phyloP scores from a whole-genome alignment of 129 eudicot genomes.

The Rutidosis leptorrhynchoides region DNA sequence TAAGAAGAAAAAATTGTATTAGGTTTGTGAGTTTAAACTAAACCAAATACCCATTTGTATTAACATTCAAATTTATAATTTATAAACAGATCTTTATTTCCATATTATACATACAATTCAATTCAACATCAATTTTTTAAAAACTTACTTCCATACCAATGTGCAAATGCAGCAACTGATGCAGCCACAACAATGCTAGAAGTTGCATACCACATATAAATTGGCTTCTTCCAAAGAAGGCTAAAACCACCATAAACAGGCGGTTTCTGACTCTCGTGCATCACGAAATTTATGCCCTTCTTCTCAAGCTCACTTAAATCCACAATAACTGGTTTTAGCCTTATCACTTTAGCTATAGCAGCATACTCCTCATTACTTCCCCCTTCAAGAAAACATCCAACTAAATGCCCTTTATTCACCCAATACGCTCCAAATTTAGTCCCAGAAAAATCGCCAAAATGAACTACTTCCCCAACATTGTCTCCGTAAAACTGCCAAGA shows the following conservation, averaged over 20 bases:
- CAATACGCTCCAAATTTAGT: conserved; percentile 76
- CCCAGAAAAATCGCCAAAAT: conserved; percentile 83
- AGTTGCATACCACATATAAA: conserved; percentile 63
- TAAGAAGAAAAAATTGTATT: too few species aligned
- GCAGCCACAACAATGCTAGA: conserved; percentile 69
- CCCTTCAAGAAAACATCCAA: conserved; percentile 94
- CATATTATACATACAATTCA: background rate
- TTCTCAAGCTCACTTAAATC: conserved; percentile 59
- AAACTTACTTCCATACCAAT: conserved; percentile 62
- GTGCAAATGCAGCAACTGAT: conserved; percentile 71
- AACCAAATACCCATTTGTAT: conserved; percentile 15
- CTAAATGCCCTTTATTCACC: conserved; percentile 55
- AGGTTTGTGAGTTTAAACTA: too few species aligned
- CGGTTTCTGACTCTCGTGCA: conserved; percentile 37
- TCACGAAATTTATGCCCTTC: conserved; percentile 51
- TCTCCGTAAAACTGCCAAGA: conserved; percentile 98
- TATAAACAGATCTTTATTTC: background rate
- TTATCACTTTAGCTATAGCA: conserved; percentile 57
- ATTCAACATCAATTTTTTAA: background rate
- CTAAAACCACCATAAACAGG: conserved; percentile 6
- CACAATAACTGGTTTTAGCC: conserved; percentile 51
- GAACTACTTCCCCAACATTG: conserved; percentile 66
- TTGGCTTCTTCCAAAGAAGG: conserved; percentile 37
- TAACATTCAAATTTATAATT: background rate
- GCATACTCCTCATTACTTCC: conserved; percentile 75